A percentile compares a stretch with the other conserved stretches of the same genome.
These are phyloP conservation scores for Phytophthora lateralis DNA, from an alignment of 352 stramenopile species.

Conservation along the genomic window DNA sequence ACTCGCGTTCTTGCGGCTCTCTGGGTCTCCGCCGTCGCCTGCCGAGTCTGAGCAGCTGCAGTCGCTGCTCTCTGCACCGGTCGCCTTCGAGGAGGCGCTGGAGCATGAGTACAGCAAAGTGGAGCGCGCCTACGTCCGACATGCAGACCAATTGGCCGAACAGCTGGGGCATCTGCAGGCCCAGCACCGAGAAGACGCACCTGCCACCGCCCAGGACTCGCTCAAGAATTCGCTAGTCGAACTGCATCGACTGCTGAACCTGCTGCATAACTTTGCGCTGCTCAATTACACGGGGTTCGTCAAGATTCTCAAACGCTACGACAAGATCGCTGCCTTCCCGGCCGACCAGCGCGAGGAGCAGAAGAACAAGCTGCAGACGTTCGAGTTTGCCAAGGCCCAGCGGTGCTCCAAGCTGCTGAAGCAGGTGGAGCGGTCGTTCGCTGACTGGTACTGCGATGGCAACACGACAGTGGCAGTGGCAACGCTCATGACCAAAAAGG, in stretches of 20 bases:
- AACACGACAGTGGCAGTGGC: conserved; percentile 72
- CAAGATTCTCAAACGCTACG: conserved; percentile 98
- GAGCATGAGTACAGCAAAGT: conserved; percentile 89
- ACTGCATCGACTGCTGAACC: conserved; percentile 92
- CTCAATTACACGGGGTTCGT: conserved; percentile 98
- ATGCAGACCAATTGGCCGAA: conserved; percentile 80
- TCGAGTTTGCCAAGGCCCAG: conserved; percentile 63
- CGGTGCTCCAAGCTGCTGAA: conserved; percentile 55
- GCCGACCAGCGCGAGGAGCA: conserved; percentile 45
- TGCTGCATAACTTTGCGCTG: conserved; percentile 97
- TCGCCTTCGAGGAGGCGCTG: conserved; percentile 86
- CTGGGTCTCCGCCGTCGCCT: conserved; percentile 17
- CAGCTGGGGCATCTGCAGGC: conserved; percentile 87
- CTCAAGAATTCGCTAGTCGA: conserved; percentile 94
- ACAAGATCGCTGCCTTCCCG: conserved; percentile 59
- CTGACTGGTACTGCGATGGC: conserved; percentile 76
- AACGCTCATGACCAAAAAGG: conserved; percentile 82
- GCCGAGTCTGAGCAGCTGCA: conserved; percentile 39
- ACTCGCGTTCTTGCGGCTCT: conserved; percentile 35
- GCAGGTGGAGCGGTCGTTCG: conserved; percentile 72
- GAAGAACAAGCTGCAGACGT: conserved; percentile 54
- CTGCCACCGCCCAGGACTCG: conserved; percentile 80
- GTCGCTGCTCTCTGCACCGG: conserved; percentile 29
- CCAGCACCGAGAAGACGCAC: conserved; percentile 62
- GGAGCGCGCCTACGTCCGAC: conserved; percentile 91